Conservation (phyloP, 305 asterid species). For the Andrographis paniculata region DNA sequence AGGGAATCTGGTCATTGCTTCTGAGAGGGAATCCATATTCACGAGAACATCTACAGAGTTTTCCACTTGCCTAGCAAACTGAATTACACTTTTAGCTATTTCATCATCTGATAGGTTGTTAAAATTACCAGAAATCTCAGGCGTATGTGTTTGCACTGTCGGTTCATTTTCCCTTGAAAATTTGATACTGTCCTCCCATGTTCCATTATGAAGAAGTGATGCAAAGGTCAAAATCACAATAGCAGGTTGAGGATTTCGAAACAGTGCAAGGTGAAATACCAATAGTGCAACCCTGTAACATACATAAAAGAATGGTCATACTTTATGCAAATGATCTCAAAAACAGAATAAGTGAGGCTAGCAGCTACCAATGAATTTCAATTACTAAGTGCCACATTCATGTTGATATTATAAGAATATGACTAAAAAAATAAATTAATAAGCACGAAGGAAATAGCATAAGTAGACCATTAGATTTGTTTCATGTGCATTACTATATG, state of each 20-base stretch:
- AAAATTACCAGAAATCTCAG: slow-evolving; percentile 50
- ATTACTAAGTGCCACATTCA: background rate
- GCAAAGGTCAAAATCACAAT: slow-evolving; percentile 70
- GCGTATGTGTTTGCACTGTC: slow-evolving; percentile 28
- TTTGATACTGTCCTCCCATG: slow-evolving; percentile 51
- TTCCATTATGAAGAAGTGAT: slow-evolving; percentile 63
- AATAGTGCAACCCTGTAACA: slow-evolving; percentile 71
- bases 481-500: background rate
- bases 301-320: slow-evolving; percentile 14
- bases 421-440: background rate
- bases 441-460: background rate
- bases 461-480: background rate
- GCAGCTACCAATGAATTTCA: background rate
- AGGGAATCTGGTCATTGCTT: slow-evolving; percentile 59
- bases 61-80: slow-evolving; percentile 42
- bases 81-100: slow-evolving; percentile 45
- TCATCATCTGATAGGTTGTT: slow-evolving; percentile 53
- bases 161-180: slow-evolving; percentile 57
- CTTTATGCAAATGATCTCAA: slow-evolving; percentile 14
- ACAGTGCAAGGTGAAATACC: slow-evolving; percentile 63
- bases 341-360: slow-evolving; percentile 15
- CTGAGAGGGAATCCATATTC: slow-evolving; percentile 32
- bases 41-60: slow-evolving; percentile 42
- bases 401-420: slow-evolving; percentile 4
- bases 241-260: slow-evolving; percentile 49